Evolutionary conservation across 129 eudicot species (phyloP).

Genomic region (Deinandra increscens): DNA sequence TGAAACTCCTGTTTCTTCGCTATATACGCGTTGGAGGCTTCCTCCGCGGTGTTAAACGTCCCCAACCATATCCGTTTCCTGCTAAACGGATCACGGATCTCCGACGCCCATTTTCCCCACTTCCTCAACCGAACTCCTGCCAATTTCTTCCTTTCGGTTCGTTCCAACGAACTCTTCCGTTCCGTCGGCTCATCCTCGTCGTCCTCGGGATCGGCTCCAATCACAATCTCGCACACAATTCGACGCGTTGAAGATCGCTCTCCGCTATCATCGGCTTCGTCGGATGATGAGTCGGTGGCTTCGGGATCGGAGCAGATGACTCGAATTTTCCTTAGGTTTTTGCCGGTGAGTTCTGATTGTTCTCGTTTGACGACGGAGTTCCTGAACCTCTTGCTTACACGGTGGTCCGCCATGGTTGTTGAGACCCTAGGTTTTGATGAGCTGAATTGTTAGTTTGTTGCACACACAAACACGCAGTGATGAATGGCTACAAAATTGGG

Average conservation of each 20-base stretch:
- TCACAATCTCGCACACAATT: conserved; percentile 36
- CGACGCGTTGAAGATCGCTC: conserved; percentile 30
- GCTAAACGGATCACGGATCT: conserved; percentile 46
- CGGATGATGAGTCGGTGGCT: conserved; percentile 44
- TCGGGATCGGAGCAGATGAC: conserved; percentile 43
- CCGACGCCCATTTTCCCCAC: conserved; percentile 40
- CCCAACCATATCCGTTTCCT: conserved; percentile 35
- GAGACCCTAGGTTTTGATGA: conserved; percentile 3
- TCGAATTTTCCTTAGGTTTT: conserved; percentile 36
- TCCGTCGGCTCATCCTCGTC: neutral
- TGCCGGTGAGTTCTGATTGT: conserved; percentile 23
- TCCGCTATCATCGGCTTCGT: conserved; percentile 30
- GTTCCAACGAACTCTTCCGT: neutral
- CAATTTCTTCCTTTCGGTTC: conserved; percentile 21
- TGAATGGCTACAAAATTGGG: conserved; percentile 13
- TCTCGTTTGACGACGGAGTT: conserved; percentile 10
- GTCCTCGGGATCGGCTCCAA: conserved; percentile 13
- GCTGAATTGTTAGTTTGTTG: conserved; percentile 1
- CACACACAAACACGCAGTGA: conserved; percentile 12
- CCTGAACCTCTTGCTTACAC: conserved; percentile 29
- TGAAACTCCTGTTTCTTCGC: conserved; percentile 30
- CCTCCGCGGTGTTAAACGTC: conserved; percentile 34
- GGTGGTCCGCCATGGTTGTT: conserved; percentile 34
- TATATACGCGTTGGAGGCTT: conserved; percentile 32
- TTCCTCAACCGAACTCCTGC: conserved; percentile 35